Conservation (phyloP, 208 protist genomes). For the Trypanosomatidae sp. region DNA sequence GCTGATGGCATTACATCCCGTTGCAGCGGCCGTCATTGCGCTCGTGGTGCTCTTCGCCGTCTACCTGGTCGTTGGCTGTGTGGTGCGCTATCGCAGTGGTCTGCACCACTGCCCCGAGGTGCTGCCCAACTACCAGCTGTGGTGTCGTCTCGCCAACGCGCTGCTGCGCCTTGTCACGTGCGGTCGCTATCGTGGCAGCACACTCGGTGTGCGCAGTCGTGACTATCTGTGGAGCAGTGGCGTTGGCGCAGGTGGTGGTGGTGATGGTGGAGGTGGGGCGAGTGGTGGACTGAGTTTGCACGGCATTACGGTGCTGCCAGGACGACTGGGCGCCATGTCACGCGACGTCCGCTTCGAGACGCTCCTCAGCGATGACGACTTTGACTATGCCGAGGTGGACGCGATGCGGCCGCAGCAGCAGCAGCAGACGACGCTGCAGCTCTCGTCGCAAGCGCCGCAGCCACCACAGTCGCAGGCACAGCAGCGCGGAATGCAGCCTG, state of each 20-base stretch:
- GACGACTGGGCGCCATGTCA: slow-evolving; percentile 5
- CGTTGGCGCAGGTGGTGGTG: background rate
- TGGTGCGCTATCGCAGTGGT: slow-evolving; percentile 60
- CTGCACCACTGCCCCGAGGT: slow-evolving; percentile 55
- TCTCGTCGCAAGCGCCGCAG: too few relatives aligned
- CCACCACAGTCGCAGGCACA: too few relatives aligned
- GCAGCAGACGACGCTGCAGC: too few relatives aligned
- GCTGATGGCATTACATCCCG: background rate
- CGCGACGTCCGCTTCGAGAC: slow-evolving; percentile 33
- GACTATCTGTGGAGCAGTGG: too few relatives aligned
- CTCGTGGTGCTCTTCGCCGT: slow-evolving; percentile 10
- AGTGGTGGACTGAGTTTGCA: too few relatives aligned
- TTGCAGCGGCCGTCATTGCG: slow-evolving; percentile 3
- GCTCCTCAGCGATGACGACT: slow-evolving; percentile 28
- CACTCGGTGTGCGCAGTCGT: background rate
- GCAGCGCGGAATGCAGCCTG: too few relatives aligned
- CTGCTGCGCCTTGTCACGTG: slow-evolving; percentile 27
- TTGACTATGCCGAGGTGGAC: too few relatives aligned
- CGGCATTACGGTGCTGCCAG: slow-evolving; percentile 10
- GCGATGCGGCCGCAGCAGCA: slow-evolving; percentile 1
- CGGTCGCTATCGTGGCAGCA: slow-evolving; percentile 10
- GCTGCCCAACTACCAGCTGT: slow-evolving; percentile 67
- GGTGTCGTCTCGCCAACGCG: slow-evolving; percentile 16
- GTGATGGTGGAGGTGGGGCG: background rate
- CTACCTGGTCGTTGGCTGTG: slow-evolving; percentile 53